Evolutionary conservation across 345 rosid genomes (phyloP).

Genomic region (Heritiera fomes): DNA sequence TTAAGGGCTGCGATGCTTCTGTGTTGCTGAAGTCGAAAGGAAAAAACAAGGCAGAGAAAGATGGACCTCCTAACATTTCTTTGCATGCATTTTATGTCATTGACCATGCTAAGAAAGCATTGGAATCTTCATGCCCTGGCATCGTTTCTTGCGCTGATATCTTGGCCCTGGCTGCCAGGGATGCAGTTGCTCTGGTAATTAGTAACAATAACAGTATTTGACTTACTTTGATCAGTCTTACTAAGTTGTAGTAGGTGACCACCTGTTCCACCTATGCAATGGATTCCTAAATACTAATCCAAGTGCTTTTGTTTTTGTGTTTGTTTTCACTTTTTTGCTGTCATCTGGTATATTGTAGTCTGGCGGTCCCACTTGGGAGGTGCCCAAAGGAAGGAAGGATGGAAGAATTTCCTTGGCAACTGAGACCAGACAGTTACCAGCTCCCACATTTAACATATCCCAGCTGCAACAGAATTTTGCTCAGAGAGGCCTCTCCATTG

Average conservation of each 20-base stretch:
- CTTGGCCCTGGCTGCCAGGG: conserved; percentile 79
- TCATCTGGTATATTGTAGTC: conserved; percentile 42
- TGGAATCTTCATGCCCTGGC: conserved; percentile 77
- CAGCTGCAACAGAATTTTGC: conserved; percentile 75
- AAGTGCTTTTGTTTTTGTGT: not conserved
- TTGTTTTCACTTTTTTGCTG: not conserved
- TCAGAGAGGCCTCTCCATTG: conserved; percentile 68
- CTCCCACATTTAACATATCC: conserved; percentile 71
- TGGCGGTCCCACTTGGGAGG: conserved; percentile 87
- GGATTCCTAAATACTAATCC: not conserved
- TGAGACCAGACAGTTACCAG: conserved; percentile 79
- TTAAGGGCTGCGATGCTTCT: conserved; percentile 88
- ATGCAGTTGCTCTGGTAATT: conserved; percentile 68
- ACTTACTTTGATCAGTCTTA: not conserved
- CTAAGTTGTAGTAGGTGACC: not conserved
- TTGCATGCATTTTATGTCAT: conserved; percentile 85
- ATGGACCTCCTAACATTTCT: conserved; percentile 88
- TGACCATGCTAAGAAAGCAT: conserved; percentile 72
- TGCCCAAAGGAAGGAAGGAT: conserved; percentile 87
- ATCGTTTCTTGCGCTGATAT: conserved; percentile 91
- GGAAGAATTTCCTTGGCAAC: conserved; percentile 78
- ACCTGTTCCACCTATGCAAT: conserved; percentile 5
- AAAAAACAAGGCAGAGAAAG: conserved; percentile 75
- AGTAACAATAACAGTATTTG: conserved; percentile 20
- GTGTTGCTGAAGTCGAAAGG: conserved; percentile 71